Evolutionary conservation across 1,284 basidiomycete genomes (phyloP).

Genomic region (Microbotryomycetes sp.): DNA sequence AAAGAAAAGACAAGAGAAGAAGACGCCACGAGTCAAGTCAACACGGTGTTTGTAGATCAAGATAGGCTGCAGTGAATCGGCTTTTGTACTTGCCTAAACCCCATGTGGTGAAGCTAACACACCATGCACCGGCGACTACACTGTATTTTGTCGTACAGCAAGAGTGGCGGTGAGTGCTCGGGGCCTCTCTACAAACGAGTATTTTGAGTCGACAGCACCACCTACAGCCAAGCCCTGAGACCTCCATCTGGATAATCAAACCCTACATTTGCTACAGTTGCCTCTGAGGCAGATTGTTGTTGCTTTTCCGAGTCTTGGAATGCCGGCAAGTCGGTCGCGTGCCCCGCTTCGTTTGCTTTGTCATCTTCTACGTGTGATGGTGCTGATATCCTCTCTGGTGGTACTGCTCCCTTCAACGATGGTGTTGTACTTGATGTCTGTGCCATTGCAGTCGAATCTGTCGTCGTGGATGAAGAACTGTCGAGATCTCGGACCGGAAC

Average conservation of each 20-base stretch:
- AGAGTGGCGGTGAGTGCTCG: neutral
- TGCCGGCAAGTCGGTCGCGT: neutral
- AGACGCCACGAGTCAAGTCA: neutral
- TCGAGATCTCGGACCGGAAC: too few species aligned
- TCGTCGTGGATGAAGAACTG: neutral
- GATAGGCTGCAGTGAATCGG: neutral
- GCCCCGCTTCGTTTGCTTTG: too few species aligned
- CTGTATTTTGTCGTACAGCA: neutral
- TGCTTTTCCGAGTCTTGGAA: neutral
- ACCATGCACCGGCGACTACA: constrained; percentile 29
- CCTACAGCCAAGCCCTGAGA: constrained; percentile 12
- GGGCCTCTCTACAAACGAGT: neutral
- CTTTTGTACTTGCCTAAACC: constrained; percentile 2
- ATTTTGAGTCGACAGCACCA: neutral
- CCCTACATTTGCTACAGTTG: neutral
- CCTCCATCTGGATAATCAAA: constrained; percentile 13
- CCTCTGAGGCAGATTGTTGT: too few species aligned
- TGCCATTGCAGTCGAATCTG: neutral
- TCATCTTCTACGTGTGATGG: too few species aligned
- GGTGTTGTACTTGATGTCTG: neutral
- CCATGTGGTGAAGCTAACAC: constrained; percentile 27
- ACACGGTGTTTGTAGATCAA: neutral
- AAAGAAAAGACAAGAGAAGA: neutral
- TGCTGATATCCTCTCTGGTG: neutral
- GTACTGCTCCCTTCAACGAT: neutral